Evolutionary conservation across 768 basidiomycete species (phyloP).

Genomic region (Macrocybe gigantea): DNA sequence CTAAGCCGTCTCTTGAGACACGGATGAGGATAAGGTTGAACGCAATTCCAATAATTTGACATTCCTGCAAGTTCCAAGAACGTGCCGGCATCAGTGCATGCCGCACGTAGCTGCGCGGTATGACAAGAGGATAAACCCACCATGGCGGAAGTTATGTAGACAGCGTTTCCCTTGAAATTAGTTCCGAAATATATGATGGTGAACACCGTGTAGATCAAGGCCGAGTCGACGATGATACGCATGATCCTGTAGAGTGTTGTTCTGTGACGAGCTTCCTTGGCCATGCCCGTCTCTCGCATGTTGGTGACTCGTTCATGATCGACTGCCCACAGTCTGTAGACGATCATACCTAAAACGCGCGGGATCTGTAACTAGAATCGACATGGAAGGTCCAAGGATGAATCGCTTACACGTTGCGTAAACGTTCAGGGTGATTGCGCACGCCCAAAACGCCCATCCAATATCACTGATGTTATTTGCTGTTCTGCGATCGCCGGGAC

Average conservation of each 20-base stretch:
- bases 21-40: not conserved
- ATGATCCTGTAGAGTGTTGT: not conserved
- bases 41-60: not conserved
- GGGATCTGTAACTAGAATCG: not conserved
- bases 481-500: not conserved
- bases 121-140: not conserved
- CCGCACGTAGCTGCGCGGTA: too few species aligned
- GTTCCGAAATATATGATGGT: not conserved
- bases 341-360: not conserved
- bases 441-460: not conserved
- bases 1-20: not conserved
- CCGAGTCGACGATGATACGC: not conserved
- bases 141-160: not conserved
- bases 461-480: not conserved
- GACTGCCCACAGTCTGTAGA: not conserved
- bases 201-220: not conserved
- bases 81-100: too few species aligned
- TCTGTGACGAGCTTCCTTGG: not conserved
- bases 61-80: not conserved
- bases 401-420: not conserved
- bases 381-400: not conserved
- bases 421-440: not conserved
- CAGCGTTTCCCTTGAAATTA: not conserved
- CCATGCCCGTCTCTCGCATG: not conserved
- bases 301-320: too few species aligned